Percentiles rank a stretch among this genome's conserved stretches.
Evolutionary conservation across 305 asterid genomes (phyloP).

Genomic region (Rubia balearica): DNA sequence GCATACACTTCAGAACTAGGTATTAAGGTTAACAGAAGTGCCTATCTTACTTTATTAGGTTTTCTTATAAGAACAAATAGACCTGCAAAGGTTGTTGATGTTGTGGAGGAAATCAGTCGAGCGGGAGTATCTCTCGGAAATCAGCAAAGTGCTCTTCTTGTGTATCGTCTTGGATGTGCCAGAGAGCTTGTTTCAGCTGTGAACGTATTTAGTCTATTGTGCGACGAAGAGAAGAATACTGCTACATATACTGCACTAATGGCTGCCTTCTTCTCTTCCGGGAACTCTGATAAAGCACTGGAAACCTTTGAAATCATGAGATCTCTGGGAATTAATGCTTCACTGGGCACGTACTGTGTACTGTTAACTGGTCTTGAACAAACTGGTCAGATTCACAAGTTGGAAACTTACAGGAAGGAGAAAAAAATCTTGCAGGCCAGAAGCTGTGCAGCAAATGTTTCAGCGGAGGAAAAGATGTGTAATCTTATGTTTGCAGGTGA

Average conservation of each 20-base stretch:
- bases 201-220: conserved; percentile 50
- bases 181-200: conserved; percentile 45
- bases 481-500: conserved; percentile 57
- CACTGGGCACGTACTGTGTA: conserved; percentile 53
- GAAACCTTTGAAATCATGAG: conserved; percentile 55
- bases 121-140: conserved; percentile 60
- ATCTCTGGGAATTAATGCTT: conserved; percentile 34
- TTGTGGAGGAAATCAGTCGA: conserved; percentile 41
- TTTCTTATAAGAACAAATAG: conserved; percentile 47
- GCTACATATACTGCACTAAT: conserved; percentile 70
- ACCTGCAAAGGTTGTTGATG: conserved; percentile 29
- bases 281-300: conserved; percentile 46
- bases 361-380: conserved; percentile 59
- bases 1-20: background rate
- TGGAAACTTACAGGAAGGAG: conserved; percentile 51
- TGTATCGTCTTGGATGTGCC: conserved; percentile 59
- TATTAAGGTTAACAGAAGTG: background rate
- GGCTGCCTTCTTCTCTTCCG: conserved; percentile 49
- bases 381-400: conserved; percentile 34
- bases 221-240: conserved; percentile 45
- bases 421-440: conserved; percentile 39
- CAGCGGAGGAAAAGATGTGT: conserved; percentile 52
- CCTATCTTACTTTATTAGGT: conserved; percentile 62
- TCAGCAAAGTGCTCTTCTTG: conserved; percentile 52
- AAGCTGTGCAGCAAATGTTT: conserved; percentile 23